Conservation (phyloP, 805 yeast genomes). For the Lipomyces yamadae region DNA sequence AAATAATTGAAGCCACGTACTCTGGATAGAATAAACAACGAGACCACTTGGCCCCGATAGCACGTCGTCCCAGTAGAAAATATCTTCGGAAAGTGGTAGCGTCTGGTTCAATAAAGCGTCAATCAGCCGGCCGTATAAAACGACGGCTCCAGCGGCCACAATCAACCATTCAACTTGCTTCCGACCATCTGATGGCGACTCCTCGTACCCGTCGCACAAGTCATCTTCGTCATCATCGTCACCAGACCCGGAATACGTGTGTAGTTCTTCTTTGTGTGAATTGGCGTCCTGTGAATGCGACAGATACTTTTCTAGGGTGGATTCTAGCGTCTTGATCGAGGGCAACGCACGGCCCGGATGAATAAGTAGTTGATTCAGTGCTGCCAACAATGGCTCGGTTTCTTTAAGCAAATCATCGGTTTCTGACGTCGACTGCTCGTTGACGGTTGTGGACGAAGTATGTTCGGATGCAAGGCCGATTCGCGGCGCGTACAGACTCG, state of each 20-base stretch:
- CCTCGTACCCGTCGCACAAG: conserved; percentile 19
- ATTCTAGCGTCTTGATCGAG: conserved; percentile 17
- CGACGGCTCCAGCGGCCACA: conserved; percentile 45
- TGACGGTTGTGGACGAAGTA: conserved; percentile 12
- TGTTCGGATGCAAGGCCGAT: conserved; percentile 8
- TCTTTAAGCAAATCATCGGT: background rate
- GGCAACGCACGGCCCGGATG: conserved; percentile 29
- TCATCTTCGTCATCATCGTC: conserved; percentile 12
- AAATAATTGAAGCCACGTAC: conserved; percentile 31
- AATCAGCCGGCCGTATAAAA: conserved; percentile 47
- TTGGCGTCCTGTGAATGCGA: conserved; percentile 12
- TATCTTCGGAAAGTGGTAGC: conserved; percentile 51
- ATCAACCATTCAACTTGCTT: conserved; percentile 43
- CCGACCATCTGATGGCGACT: conserved; percentile 11
- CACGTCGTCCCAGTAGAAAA: conserved; percentile 55
- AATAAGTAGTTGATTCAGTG: conserved; percentile 22
- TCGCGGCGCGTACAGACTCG: conserved; percentile 26
- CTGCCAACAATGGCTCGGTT: conserved; percentile 23
- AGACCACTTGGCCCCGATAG: conserved; percentile 46
- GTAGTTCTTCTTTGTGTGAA: background rate
- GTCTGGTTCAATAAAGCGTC: conserved; percentile 50
- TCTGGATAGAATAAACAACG: conserved; percentile 51
- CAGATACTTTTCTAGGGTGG: conserved; percentile 15
- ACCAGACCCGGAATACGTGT: background rate
- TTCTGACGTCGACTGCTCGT: background rate